A percentile compares a stretch with the other conserved stretches of the same genome.
These are phyloP conservation scores for Chalciporus sp. DNA, from an alignment of 1,284 basidiomycete species.

Conservation along the genomic window DNA sequence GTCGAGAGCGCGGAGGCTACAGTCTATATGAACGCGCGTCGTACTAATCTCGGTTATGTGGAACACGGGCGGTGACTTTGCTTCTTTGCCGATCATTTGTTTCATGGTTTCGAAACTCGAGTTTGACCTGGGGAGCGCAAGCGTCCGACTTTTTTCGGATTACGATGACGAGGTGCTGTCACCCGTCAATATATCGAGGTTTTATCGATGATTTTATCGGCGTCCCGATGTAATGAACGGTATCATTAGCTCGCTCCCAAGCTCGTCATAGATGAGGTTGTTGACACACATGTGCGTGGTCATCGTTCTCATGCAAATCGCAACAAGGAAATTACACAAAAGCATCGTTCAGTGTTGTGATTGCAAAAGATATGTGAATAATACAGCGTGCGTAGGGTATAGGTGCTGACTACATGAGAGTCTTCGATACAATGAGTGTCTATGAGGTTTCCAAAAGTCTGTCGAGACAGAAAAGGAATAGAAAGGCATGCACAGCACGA, in stretches of 20 bases:
- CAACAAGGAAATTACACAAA: constrained; percentile 10
- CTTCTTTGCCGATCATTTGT: not conserved
- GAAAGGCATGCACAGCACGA: constrained; percentile 13
- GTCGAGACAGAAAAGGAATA: not conserved
- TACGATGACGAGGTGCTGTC: too few relatives aligned
- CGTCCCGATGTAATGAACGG: not conserved
- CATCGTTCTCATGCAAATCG: not conserved
- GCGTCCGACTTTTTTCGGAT: too few relatives aligned
- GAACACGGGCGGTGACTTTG: not conserved
- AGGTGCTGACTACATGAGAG: constrained; percentile 15
- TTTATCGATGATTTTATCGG: not conserved
- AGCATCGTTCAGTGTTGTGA: not conserved
- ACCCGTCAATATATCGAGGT: not conserved
- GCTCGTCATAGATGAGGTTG: not conserved
- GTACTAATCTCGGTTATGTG: not conserved
- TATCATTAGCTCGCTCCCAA: not conserved
- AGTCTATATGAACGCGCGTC: not conserved
- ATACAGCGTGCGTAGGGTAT: constrained; percentile 30
- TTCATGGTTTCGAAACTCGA: not conserved
- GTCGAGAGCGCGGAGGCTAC: not conserved
- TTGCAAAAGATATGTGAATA: constrained; percentile 10
- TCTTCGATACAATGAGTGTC: constrained; percentile 26
- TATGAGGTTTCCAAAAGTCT: constrained; percentile 15
- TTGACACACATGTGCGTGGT: not conserved
- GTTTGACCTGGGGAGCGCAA: too few relatives aligned